phyloP scores from a whole-genome alignment of 2,329 filamentous ascomycete genomes.

The Leptoxyphium fumago region DNA sequence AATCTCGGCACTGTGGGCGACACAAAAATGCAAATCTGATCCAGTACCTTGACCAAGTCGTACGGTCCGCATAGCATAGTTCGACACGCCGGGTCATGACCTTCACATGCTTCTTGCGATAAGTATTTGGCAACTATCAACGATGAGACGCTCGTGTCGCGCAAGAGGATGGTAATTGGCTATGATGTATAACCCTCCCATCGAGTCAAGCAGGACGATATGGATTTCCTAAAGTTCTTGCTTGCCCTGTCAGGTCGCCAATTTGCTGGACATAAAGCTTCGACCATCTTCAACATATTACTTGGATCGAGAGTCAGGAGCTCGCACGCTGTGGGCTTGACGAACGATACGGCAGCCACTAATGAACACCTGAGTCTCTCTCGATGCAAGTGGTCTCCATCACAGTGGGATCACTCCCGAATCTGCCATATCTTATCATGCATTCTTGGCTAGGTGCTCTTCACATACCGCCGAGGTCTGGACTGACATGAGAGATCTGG shows the following conservation, averaged over 20 bases:
- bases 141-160: no score
- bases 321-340: no score
- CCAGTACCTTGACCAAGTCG: not conserved
- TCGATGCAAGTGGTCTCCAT: slow-evolving; percentile 29
- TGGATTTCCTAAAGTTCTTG: no score
- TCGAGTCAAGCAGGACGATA: no score
- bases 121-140: not conserved
- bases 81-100: not conserved
- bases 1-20: not conserved
- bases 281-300: slow-evolving; percentile 46
- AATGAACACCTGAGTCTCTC: slow-evolving; percentile 28
- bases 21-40: not conserved
- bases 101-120: not conserved
- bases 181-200: no score
- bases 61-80: not conserved
- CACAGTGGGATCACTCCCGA: slow-evolving; percentile 36
- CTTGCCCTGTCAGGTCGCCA: no score
- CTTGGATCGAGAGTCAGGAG: slow-evolving; percentile 35
- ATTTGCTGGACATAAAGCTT: slow-evolving; percentile 7
- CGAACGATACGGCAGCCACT: no score
- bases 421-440: slow-evolving; percentile 49
- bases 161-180: no score
- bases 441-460: slow-evolving; percentile 26
- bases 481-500: slow-evolving; percentile 31
- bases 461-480: slow-evolving; percentile 45